Conservation (phyloP, 257 asterid genomes). For the Nicotiana benthamiana region DNA sequence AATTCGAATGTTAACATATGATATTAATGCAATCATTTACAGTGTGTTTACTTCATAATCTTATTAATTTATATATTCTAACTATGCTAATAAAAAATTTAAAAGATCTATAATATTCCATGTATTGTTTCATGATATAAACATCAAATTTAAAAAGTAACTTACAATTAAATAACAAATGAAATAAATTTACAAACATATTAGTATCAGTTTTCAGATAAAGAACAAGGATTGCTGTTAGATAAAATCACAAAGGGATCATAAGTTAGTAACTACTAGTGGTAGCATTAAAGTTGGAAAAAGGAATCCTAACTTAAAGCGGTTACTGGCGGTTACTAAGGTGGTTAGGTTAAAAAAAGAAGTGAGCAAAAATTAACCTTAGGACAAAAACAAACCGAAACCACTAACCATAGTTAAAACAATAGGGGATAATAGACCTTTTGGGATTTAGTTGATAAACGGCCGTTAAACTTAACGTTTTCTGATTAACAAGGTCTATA, state of each 20-base stretch:
- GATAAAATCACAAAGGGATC: not conserved
- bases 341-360: conserved; percentile 13
- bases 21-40: too few relatives aligned
- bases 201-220: not conserved
- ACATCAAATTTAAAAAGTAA: not conserved
- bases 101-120: not conserved
- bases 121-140: not conserved
- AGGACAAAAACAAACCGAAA: not conserved
- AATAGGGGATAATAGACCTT: not conserved
- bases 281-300: conserved; percentile 16
- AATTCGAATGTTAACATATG: too few relatives aligned
- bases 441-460: conserved; percentile 28
- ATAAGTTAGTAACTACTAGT: not conserved
- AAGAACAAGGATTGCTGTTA: not conserved
- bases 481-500: conserved; percentile 38
- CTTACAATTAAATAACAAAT: not conserved
- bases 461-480: conserved; percentile 47
- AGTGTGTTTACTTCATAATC: not conserved
- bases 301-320: conserved; percentile 26
- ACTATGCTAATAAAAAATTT: not conserved
- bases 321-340: conserved; percentile 38
- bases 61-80: too few relatives aligned
- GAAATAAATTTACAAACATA: not conserved
- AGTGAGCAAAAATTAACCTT: not conserved
- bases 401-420: conserved; percentile 23